Conservation (phyloP, 768 basidiomycete genomes). For the Gyrodon lividus region DNA sequence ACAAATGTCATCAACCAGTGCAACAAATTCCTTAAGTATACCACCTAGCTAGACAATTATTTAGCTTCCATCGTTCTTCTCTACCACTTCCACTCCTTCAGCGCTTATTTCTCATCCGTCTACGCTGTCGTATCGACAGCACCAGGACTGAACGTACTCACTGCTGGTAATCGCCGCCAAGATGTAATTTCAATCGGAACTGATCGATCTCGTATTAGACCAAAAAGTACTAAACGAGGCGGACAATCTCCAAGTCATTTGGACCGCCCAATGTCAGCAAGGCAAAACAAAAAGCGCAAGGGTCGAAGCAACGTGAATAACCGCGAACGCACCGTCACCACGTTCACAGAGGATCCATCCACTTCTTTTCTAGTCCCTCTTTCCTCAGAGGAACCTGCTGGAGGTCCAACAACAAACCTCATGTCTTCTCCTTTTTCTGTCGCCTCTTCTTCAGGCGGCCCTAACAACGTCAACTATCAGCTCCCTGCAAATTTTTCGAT, state of each 20-base stretch:
- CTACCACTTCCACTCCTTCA: not conserved
- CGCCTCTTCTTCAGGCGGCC: conserved; percentile 33
- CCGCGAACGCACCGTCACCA: conserved; percentile 68
- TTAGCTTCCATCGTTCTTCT: conserved; percentile 6
- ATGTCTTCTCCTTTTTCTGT: conserved; percentile 41
- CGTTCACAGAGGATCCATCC: conserved; percentile 59
- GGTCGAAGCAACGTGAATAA: conserved; percentile 50
- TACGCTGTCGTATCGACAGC: not conserved
- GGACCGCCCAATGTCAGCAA: conserved; percentile 47
- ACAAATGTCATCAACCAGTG: not conserved
- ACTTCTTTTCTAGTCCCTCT: conserved; percentile 52
- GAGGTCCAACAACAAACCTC: conserved; percentile 19
- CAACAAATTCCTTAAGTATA: not conserved
- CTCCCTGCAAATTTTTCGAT: conserved; percentile 37
- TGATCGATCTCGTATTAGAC: conserved; percentile 5
- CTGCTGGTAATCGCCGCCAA: not conserved
- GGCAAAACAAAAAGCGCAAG: conserved; percentile 65
- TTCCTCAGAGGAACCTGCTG: conserved; percentile 49
- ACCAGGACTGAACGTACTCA: not conserved
- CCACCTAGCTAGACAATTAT: too few species aligned
- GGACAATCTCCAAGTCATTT: not conserved
- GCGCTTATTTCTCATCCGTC: not conserved
- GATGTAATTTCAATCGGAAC: not conserved
- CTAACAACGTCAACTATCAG: conserved; percentile 33
- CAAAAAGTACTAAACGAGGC: not conserved